A percentile compares a stretch with the other conserved stretches of the same genome.
phyloP scores from a whole-genome alignment of 139 green algal genomes.

The Klebsormidium nitens region DNA sequence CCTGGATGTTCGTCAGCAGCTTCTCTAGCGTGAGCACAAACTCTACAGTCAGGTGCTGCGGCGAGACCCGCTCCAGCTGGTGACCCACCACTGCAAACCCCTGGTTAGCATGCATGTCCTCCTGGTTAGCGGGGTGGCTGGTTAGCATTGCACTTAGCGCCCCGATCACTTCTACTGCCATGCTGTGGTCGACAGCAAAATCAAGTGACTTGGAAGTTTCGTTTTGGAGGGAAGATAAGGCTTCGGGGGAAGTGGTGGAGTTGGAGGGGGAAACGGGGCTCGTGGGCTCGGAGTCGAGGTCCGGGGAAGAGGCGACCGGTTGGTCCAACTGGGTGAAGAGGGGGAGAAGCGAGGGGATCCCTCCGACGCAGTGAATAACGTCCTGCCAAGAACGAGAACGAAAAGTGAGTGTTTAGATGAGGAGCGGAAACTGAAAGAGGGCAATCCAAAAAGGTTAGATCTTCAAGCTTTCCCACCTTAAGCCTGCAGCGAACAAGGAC shows the following conservation, averaged over 20 bases:
- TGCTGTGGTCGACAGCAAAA: conserved; percentile 10
- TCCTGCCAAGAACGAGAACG: no score
- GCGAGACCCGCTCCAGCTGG: conserved; percentile 28
- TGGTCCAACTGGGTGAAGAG: conserved; percentile 33
- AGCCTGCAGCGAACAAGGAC: no score
- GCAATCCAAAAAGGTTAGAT: no score
- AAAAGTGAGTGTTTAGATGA: no score
- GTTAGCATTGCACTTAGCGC: conserved; percentile 25
- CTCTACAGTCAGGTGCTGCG: conserved; percentile 26
- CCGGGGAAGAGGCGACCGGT: no score
- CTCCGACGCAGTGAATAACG: conserved; percentile 31
- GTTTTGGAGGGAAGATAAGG: no score
- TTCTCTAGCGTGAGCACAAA: conserved; percentile 24
- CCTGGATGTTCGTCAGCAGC: conserved; percentile 3
- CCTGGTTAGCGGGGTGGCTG: conserved; percentile 16
- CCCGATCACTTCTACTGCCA: conserved; percentile 22
- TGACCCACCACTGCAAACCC: conserved; percentile 20
- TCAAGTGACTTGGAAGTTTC: no score
- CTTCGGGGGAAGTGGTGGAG: no score
- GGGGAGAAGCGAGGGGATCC: conserved; percentile 26
- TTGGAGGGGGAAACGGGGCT: no score
- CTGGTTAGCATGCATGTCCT: conserved; percentile 18
- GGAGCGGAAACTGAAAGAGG: no score
- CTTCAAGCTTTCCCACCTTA: no score
- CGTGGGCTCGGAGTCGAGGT: no score